Percentiles rank a stretch among this genome's conserved stretches.
Conservation (phyloP, 441 rosid genomes). For the Capsella rubella region DNA sequence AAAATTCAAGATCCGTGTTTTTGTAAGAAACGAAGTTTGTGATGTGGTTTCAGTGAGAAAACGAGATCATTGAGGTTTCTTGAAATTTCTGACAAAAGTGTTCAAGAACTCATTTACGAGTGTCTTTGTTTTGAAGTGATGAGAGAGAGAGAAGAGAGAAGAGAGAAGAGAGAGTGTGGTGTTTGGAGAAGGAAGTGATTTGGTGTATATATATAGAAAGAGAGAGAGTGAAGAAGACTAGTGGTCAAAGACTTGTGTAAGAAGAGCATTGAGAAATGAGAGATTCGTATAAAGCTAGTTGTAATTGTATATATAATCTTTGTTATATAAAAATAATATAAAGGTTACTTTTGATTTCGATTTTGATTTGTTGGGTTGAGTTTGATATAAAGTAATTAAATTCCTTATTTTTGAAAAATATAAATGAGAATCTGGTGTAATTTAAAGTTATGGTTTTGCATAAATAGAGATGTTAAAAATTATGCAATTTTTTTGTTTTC, state of each 20-base stretch:
- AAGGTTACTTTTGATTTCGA: background rate
- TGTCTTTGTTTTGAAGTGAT: slow-evolving; percentile 33
- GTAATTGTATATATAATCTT: background rate
- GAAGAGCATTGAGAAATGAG: slow-evolving; percentile 24
- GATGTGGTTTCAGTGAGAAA: slow-evolving; percentile 27
- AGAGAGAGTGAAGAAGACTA: slow-evolving; percentile 42
- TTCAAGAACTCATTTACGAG: slow-evolving; percentile 43
- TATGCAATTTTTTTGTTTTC: background rate
- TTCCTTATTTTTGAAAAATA: background rate
- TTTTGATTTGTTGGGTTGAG: background rate
- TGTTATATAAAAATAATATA: background rate
- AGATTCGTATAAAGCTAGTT: slow-evolving; percentile 15
- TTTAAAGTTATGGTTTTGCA: background rate
- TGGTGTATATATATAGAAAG: slow-evolving; percentile 18
- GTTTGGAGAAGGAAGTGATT: slow-evolving; percentile 33
- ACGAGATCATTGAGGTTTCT: slow-evolving; percentile 30
- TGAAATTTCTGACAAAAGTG: slow-evolving; percentile 44
- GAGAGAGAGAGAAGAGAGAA: slow-evolving; percentile 24
- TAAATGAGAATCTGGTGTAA: background rate
- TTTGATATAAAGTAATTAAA: no score
- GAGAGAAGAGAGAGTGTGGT: slow-evolving; percentile 34
- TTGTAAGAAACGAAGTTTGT: background rate
- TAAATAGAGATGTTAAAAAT: background rate
- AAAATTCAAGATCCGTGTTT: background rate
- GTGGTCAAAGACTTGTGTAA: slow-evolving; percentile 53